Base-by-base conservation (phyloP, 1,139 yeast species). In the Zygotorulaspora mrakii region DNA sequence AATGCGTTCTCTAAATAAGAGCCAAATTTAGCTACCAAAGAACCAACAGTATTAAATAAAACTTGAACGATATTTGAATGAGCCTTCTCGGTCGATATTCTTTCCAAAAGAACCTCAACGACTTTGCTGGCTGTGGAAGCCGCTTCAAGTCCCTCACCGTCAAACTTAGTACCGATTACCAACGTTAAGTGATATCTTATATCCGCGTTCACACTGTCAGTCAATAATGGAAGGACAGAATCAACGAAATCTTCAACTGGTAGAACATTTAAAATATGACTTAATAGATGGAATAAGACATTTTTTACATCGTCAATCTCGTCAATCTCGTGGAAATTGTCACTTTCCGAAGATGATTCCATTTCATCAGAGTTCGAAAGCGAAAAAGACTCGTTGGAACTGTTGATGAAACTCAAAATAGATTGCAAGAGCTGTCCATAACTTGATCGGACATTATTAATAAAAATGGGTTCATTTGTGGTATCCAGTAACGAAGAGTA, bases 181-280 rank as follows among this genome's bases (percentile, higher is more conserved):
- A 72, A 57, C 7, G 82, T 76, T 47, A 82, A 66, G 52, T 79
- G 80, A 41, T 70, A 68, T 31, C 70, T 69, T 24, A 76, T 67
- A 27, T 72, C 71, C 43, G 52, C 50, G 28, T 57, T 51, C 2
- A 53, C 52, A 12, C 43, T 55, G 6, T 53, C 50, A 2, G 48
- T 39, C 20, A 72, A 46, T 9, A 84, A 69, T 17, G 73, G 74
- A n/a, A 75, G 61, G 21, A 83, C 72, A 2, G 94, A 77, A 20
- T 72, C 69, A 27, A 84, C 80, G 57, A 86, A 88, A 50, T 78
- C 74, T 43, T 72, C 73, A 50, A 88, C 74, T 20, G 97, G 96
- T 42, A 89, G 69, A 47, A 87, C 68, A 44, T 78, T 78, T 49
- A 89, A 66, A 48, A 82, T 66, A 49, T 74, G 75, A 31, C 79